Conservation (phyloP, 2,329 filamentous ascomycete genomes). For the Magnaporthiopsis rhizophila region DNA sequence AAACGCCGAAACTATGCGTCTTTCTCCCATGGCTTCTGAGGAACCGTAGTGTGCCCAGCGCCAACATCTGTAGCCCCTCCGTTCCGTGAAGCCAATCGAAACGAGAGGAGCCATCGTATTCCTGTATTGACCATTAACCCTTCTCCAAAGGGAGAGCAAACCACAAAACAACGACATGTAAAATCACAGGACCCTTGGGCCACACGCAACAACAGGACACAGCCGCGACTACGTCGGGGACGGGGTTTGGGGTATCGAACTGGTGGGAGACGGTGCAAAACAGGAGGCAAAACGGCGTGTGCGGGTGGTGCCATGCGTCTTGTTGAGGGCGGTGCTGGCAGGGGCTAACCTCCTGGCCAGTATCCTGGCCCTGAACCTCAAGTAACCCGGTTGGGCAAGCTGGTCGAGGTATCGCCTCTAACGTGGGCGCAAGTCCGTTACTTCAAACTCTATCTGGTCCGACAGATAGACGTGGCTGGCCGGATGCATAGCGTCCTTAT, state of each 20-base stretch:
- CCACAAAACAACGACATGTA: background rate
- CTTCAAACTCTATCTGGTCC: constrained; percentile 52
- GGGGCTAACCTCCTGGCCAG: background rate
- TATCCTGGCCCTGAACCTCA: background rate
- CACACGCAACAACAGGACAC: background rate
- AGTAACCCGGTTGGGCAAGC: background rate
- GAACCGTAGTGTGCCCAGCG: too few relatives aligned
- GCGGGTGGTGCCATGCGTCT: background rate
- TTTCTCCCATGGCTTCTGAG: background rate
- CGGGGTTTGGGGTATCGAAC: background rate
- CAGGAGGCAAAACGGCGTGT: background rate
- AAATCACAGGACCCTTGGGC: background rate
- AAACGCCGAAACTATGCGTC: background rate
- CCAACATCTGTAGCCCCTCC: background rate
- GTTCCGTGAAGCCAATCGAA: background rate
- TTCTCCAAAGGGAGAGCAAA: background rate
- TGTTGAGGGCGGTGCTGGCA: background rate
- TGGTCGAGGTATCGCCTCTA: background rate
- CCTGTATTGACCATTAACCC: background rate
- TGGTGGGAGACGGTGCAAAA: background rate
- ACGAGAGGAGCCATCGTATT: background rate
- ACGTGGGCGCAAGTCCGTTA: constrained; percentile 40
- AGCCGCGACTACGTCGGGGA: background rate
- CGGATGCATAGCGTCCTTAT: constrained; percentile 64
- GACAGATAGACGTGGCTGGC: constrained; percentile 63